These are phyloP conservation scores for Acanthamoeba sp. DNA, from an alignment of 208 protist species.

Conservation along the genomic window DNA sequence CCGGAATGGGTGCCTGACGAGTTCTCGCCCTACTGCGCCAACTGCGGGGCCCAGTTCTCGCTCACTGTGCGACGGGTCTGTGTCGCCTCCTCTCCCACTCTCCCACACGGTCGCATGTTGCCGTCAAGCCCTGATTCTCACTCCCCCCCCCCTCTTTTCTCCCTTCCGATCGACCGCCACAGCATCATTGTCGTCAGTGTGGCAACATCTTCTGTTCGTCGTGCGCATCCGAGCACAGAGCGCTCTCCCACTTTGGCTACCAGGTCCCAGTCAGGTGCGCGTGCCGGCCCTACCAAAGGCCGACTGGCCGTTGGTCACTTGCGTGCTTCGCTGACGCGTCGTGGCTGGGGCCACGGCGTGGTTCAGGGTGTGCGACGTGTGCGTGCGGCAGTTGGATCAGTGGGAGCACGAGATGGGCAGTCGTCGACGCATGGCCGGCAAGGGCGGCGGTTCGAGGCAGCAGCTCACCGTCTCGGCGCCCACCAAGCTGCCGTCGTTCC, in stretches of 20 bases:
- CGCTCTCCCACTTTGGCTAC: conserved; percentile 25
- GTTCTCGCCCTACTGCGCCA: conserved; percentile 3
- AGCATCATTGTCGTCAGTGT: conserved; percentile 33
- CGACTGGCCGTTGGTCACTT: no score
- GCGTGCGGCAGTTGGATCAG: conserved; percentile 14
- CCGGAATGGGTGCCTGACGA: conserved; percentile 42
- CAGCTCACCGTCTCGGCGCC: no score
- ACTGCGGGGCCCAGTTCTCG: neutral
- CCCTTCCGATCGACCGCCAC: neutral
- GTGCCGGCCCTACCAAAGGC: no score
- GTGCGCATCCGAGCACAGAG: neutral
- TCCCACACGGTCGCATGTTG: no score
- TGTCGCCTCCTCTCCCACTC: neutral
- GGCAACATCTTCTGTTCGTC: conserved; percentile 13
- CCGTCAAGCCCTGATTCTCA: neutral
- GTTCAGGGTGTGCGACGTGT: conserved; percentile 2
- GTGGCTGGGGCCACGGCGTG: neutral
- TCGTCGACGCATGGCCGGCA: neutral
- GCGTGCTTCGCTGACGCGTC: neutral
- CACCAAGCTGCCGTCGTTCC: no score
- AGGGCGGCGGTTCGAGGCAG: no score
- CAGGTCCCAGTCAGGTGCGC: neutral
- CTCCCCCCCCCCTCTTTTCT: neutral
- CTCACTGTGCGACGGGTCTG: conserved; percentile 1
- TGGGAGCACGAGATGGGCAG: neutral